Conservation (phyloP, 2,329 filamentous ascomycete species). For the Penicillium sp. region DNA sequence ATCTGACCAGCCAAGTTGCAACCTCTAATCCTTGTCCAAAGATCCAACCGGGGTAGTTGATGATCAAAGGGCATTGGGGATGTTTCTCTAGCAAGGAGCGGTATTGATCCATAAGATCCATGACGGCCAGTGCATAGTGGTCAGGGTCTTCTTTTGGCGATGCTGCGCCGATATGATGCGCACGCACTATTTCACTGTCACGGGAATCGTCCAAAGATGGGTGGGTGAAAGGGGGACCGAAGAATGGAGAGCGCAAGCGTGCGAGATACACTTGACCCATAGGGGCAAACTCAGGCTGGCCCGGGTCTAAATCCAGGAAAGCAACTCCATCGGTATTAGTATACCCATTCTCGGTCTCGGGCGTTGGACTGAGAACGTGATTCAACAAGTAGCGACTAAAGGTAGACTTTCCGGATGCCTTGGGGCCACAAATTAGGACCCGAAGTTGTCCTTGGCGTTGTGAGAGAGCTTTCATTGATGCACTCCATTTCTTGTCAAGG, state of each 20-base stretch:
- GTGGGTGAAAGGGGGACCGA: constrained; percentile 58
- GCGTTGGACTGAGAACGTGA: constrained; percentile 47
- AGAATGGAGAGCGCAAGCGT: constrained; percentile 49
- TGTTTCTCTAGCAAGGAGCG: constrained; percentile 40
- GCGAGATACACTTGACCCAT: constrained; percentile 59
- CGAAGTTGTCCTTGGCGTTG: constrained; percentile 38
- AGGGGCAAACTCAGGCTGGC: constrained; percentile 58
- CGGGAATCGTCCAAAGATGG: constrained; percentile 37
- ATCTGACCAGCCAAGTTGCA: constrained; percentile 46
- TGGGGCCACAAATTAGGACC: constrained; percentile 54
- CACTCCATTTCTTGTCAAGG: constrained; percentile 45
- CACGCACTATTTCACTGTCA: constrained; percentile 44
- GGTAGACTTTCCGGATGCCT: constrained; percentile 59
- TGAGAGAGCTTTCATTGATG: constrained; percentile 44
- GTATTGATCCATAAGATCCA: constrained; percentile 53
- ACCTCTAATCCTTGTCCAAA: constrained; percentile 52
- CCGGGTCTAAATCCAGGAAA: constrained; percentile 59
- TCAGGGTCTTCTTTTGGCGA: constrained; percentile 57
- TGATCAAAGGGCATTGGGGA: constrained; percentile 50
- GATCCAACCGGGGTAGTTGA: constrained; percentile 59
- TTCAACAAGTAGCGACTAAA: constrained; percentile 57
- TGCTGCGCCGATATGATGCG: constrained; percentile 54
- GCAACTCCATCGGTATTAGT: constrained; percentile 44
- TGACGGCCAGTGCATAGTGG: constrained; percentile 53
- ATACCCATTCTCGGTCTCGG: constrained; percentile 29